Base-by-base conservation (phyloP, 2,329 filamentous ascomycete genomes). In the Cladorrhinum sp. region DNA sequence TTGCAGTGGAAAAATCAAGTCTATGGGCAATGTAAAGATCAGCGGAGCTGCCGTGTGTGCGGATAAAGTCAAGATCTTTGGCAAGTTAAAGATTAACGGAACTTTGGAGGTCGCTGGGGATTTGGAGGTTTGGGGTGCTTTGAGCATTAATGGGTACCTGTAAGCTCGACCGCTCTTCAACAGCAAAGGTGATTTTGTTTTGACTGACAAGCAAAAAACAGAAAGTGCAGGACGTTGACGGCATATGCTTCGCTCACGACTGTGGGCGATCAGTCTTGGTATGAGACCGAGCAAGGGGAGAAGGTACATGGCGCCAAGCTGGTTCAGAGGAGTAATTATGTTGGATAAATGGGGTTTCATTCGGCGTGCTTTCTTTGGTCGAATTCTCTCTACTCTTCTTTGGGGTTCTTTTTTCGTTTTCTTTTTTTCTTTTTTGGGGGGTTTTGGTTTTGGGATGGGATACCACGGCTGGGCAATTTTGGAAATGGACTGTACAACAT, bases 241-340 rank as follows among this genome's bases (percentile, higher is more conserved):
- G 74, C 80, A 4, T 80, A 80, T 60, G 77, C 77, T 42, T 79
- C 77, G 1, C 65, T 82, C 60, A 80, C 78, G 0, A 74, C 80
- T 26, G 76, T 81, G 39, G 79, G 79, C 50, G 71, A 74, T 39
- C 70, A 74, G 51, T 81, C 79, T 28, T 73, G 68, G 58, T 82
- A 79, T 57, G 71, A 74, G 49, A 77, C 74, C 2, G 75, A 77
- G n/a, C 75, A 76, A 42, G 70, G 72, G 3, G 76, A 80, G 64
- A 73, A 75, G 52, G 70, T 81, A 6, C 73, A 74, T 55, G 79
- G 79, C 2, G 72, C 77, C 3, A 78, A 77, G 55, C 65, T 80
- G 64, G 69, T 76, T 33, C 73, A 71, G 55, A 61, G 76, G 26
- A 74, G 76, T 14, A 72, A 76, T 21, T 75, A 78, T 58, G 71